Evolutionary conservation across 208 protist species (phyloP).

Genomic region (Acanthamoeba lenticulata): DNA sequence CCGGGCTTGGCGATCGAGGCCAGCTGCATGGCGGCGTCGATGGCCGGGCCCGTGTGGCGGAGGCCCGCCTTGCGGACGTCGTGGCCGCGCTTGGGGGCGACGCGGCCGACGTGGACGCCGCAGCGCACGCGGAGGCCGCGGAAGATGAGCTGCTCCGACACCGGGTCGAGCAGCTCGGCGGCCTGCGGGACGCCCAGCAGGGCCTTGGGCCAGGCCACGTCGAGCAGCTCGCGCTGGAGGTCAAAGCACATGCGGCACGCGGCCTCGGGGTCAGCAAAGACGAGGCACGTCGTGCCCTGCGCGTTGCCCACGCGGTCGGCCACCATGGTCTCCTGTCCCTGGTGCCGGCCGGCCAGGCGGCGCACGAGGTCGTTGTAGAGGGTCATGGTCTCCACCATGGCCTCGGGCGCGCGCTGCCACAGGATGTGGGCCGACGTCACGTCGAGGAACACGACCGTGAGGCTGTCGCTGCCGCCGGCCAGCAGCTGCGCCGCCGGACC

Average conservation of each 20-base stretch:
- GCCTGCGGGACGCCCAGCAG: background rate
- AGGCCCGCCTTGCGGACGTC: background rate
- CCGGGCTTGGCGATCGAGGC: background rate
- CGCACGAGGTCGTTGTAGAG: constrained; percentile 39
- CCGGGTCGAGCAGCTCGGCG: background rate
- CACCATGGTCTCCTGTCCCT: constrained; percentile 7
- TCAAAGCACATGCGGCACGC: constrained; percentile 10
- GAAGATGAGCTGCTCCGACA: background rate
- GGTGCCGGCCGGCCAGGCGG: background rate
- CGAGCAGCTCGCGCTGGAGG: background rate
- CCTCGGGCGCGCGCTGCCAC: background rate
- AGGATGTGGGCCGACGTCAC: background rate
- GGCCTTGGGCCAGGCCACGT: background rate
- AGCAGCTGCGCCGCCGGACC: background rate
- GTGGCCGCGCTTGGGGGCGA: background rate
- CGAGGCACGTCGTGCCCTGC: background rate
- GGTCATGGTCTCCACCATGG: constrained; percentile 9
- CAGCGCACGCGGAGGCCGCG: background rate
- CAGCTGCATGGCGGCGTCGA: constrained; percentile 30
- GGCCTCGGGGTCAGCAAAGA: background rate
- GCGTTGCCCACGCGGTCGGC: background rate
- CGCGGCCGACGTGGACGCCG: background rate
- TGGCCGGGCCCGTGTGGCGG: background rate
- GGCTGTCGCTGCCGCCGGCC: background rate
- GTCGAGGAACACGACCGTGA: background rate